Evolutionary conservation across 106 monocot species (phyloP), one percentile per base, ranked within the genome.

Genomic region (Allium cepa): DNA sequence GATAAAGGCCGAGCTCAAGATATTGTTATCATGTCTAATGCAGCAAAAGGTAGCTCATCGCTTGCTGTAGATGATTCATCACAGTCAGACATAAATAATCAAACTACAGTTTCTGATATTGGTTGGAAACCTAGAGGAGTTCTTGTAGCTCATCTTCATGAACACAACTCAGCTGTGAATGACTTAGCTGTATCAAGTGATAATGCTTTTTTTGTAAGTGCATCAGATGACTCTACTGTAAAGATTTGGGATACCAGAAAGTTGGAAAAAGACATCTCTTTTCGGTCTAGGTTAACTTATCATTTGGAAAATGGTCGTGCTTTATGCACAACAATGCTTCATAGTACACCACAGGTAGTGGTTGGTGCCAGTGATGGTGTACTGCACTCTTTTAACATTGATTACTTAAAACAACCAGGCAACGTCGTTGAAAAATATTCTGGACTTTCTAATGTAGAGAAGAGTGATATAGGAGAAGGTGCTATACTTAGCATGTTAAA

Each of bases 211-310:
- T 92, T 97, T 73, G 78, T 89, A 15, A 97, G 79, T 75, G 92
- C 84, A 64, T 97, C 97, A 27, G 79, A 92, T 79, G 97, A 97
- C 64, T 97, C 86, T 46, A 92, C 79, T 67, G 82, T 97, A 17
- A 97, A 88, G 76, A 78, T 97, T 71, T 97, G 97, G 97, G 97
- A 97, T 75, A 92, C 92, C 8, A 86, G 89, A 63, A 97, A 84
- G 70, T 77, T 97, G 74, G 92, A 92, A 67, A 97, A 89, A 62
- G 97, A 92, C 67, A 92, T 97, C 49, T 88, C 97, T 28, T 97
- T 97, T 59, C 72, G 87, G 49, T 92, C 97, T 61, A 92, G 97
- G 61, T 76, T 97, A 73, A 97, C 97, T 46, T 97, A 97, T 75
- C 62, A 77, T 59, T 72, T 92, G 17, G 84, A 84, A 69, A 79